phyloP scores from a whole-genome alignment of 1,139 yeast genomes.

The Nadsonia starkeyi-henricii region DNA sequence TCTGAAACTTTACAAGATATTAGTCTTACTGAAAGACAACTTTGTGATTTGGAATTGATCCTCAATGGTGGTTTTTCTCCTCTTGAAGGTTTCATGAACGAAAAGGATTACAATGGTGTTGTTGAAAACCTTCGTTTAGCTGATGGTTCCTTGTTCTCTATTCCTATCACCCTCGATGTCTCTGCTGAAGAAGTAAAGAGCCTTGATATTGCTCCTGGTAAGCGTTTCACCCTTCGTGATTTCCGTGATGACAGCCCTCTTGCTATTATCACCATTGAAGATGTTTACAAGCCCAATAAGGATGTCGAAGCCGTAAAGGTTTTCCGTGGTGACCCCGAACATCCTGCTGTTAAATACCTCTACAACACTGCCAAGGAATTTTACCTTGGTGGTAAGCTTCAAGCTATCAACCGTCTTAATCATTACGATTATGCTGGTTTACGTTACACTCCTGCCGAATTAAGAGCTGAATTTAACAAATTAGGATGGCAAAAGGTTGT shows the following conservation, averaged over 20 bases:
- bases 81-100: slow-evolving; percentile 67
- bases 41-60: slow-evolving; percentile 85
- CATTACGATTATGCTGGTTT: slow-evolving; percentile 84
- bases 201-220: slow-evolving; percentile 33
- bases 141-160: slow-evolving; percentile 77
- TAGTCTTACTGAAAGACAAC: slow-evolving; percentile 68
- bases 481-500: slow-evolving; percentile 86
- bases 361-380: slow-evolving; percentile 62
- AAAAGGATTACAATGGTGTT: slow-evolving; percentile 69
- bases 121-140: slow-evolving; percentile 64
- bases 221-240: slow-evolving; percentile 63
- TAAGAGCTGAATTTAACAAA: slow-evolving; percentile 66
- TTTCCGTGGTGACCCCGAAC: slow-evolving; percentile 94
- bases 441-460: slow-evolving; percentile 82
- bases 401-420: slow-evolving; percentile 70
- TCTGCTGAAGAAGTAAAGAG: slow-evolving; percentile 36
- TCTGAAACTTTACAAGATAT: slow-evolving; percentile 39
- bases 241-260: slow-evolving; percentile 69
- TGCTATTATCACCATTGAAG: slow-evolving; percentile 69
- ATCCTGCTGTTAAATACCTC: slow-evolving; percentile 77
- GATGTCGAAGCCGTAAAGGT: slow-evolving; percentile 66
- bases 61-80: slow-evolving; percentile 94
- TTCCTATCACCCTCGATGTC: slow-evolving; percentile 85
- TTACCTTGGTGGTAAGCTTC: slow-evolving; percentile 78
- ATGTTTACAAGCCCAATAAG: slow-evolving; percentile 75